These are phyloP conservation scores for Chamaecyparis obtusa DNA, from an alignment of 75 land plant genomes.

Conservation along the genomic window DNA sequence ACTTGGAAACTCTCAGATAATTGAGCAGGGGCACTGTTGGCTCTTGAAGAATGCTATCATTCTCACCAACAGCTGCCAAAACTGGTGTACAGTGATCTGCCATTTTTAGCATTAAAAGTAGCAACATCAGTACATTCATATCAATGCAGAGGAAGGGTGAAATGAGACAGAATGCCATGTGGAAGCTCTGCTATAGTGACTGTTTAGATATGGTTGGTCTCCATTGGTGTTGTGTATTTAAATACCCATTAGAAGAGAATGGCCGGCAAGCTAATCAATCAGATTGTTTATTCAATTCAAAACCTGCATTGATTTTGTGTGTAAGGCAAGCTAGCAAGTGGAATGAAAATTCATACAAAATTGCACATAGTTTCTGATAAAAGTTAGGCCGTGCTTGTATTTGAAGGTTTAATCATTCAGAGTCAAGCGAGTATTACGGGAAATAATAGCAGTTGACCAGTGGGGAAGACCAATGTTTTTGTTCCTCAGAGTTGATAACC, in stretches of 20 bases:
- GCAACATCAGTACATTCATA: background rate
- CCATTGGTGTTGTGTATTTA: too few species aligned
- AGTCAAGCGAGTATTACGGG: too few species aligned
- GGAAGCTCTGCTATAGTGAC: too few species aligned
- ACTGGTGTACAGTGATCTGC: background rate
- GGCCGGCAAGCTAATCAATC: background rate
- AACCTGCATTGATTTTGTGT: background rate
- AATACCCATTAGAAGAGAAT: background rate
- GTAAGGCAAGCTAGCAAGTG: background rate
- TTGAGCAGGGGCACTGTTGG: background rate
- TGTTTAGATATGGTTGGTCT: too few species aligned
- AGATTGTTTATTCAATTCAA: background rate
- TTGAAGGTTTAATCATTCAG: too few species aligned
- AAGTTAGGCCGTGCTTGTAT: too few species aligned
- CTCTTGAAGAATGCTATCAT: background rate
- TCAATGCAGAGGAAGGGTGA: background rate
- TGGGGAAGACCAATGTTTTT: too few species aligned
- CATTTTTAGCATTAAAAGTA: background rate
- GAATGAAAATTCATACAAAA: background rate
- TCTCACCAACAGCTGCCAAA: background rate
- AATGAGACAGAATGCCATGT: background rate
- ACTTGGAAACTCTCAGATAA: conserved; percentile 23
- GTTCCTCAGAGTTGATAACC: too few species aligned
- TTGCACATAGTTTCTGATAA: too few species aligned
- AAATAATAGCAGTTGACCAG: too few species aligned